These are phyloP conservation scores for Xylariaceae sp. DNA, from an alignment of 2,329 filamentous ascomycete genomes.

Conservation along the genomic window DNA sequence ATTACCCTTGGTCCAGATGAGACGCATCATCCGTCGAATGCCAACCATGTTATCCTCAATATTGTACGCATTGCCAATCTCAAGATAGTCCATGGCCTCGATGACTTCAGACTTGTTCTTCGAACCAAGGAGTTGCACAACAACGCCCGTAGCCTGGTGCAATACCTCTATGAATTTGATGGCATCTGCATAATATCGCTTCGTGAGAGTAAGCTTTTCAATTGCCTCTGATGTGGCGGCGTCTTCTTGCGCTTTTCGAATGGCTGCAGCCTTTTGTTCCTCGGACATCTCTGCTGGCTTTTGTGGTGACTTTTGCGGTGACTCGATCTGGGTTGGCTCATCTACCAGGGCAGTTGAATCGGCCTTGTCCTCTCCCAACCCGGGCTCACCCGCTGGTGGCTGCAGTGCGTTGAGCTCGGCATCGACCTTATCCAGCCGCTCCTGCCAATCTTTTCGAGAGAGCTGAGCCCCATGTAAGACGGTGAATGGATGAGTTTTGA, in stretches of 20 bases:
- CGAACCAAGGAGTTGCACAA: slow-evolving; percentile 88
- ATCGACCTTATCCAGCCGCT: slow-evolving; percentile 81
- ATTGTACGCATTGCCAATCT: slow-evolving; percentile 93
- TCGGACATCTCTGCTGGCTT: slow-evolving; percentile 69
- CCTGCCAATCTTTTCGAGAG: slow-evolving; percentile 83
- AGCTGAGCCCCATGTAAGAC: slow-evolving; percentile 90
- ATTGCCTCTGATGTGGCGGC: slow-evolving; percentile 89
- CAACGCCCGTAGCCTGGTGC: slow-evolving; percentile 78
- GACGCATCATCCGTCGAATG: slow-evolving; percentile 91
- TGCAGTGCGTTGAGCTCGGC: slow-evolving; percentile 81
- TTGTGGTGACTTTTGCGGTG: slow-evolving; percentile 63
- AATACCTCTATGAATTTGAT: slow-evolving; percentile 92
- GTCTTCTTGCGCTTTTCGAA: slow-evolving; percentile 83
- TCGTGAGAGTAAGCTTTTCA: slow-evolving; percentile 84
- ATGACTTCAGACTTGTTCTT: slow-evolving; percentile 99
- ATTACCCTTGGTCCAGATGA: slow-evolving; percentile 99
- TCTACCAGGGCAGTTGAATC: slow-evolving; percentile 78
- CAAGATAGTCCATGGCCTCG: slow-evolving; percentile 98
- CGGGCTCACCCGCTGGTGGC: slow-evolving; percentile 76
- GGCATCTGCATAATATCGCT: slow-evolving; percentile 91
- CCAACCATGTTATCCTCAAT: slow-evolving; percentile 91
- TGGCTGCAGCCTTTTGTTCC: slow-evolving; percentile 74
- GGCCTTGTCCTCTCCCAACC: slow-evolving; percentile 70
- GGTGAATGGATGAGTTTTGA: slow-evolving; percentile 94
- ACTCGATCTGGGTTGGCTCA: slow-evolving; percentile 83